Conservation (phyloP, 192 early-diverging fungal genomes). For the Coemansia sp. region DNA sequence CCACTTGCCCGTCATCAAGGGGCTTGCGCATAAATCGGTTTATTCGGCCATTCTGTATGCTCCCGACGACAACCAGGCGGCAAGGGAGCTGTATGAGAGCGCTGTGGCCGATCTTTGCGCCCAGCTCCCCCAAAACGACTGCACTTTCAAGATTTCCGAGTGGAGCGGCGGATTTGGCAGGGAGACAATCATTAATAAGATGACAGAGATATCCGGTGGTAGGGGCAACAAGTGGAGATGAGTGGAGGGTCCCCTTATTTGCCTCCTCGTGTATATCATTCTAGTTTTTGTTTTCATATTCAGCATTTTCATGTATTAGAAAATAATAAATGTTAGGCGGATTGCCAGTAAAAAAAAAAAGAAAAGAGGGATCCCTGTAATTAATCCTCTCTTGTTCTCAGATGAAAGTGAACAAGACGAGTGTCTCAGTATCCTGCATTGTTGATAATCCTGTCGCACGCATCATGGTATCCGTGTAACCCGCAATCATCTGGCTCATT, state of each 20-base stretch:
- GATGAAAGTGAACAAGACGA: too few species aligned
- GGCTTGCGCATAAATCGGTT: not conserved
- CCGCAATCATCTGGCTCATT: too few species aligned
- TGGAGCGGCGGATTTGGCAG: conserved; percentile 17
- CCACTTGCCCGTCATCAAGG: not conserved
- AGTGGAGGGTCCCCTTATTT: not conserved
- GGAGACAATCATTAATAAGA: not conserved
- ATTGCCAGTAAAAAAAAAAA: too few species aligned
- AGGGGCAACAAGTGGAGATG: not conserved
- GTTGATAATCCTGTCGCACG: too few species aligned
- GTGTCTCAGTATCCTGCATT: too few species aligned
- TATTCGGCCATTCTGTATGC: conserved; percentile 16
- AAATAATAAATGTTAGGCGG: too few species aligned
- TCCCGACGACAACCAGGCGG: conserved; percentile 10
- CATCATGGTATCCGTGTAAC: too few species aligned
- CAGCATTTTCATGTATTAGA: not conserved
- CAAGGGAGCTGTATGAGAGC: conserved; percentile 15
- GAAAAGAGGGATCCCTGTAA: too few species aligned
- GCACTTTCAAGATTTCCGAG: conserved; percentile 19
- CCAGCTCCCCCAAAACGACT: conserved; percentile 21
- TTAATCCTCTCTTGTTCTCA: too few species aligned
- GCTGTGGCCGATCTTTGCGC: not conserved
- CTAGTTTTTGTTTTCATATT: not conserved
- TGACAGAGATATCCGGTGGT: not conserved
- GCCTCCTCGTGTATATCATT: too few species aligned